phyloP scores from a whole-genome alignment of 305 asterid species.

The Fraxinus xanthoxyloides region DNA sequence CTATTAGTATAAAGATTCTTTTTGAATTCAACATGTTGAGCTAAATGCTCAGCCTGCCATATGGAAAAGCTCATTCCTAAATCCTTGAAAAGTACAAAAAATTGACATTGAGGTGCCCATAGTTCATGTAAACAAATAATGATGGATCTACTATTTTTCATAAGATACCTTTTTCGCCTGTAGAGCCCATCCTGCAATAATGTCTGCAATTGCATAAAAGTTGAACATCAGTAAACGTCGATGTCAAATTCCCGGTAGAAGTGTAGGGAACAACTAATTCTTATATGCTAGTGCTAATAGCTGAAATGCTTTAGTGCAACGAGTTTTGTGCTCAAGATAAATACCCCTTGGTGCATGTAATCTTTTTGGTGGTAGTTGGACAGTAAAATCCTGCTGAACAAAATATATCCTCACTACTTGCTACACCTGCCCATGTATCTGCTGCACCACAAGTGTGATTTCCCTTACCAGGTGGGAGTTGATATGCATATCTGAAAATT shows the following conservation, averaged over 20 bases:
- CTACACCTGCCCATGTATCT: conserved; percentile 80
- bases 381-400: conserved; percentile 91
- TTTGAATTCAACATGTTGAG: not conserved
- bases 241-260: conserved; percentile 13
- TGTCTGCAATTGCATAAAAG: conserved; percentile 59
- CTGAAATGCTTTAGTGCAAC: conserved; percentile 14
- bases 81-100: not conserved
- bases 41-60: not conserved
- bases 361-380: conserved; percentile 70
- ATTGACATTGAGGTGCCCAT: not conserved
- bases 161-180: conserved; percentile 57
- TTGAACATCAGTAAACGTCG: conserved; percentile 25
- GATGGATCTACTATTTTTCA: conserved; percentile 8
- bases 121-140: not conserved
- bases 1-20: not conserved
- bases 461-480: conserved; percentile 74
- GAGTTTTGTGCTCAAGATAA: conserved; percentile 23
- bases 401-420: conserved; percentile 67
- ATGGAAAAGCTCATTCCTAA: not conserved
- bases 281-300: conserved; percentile 13
- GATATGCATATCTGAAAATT: conserved; percentile 75
- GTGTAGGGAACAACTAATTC: conserved; percentile 17
- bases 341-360: conserved; percentile 73
- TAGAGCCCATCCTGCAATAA: conserved; percentile 91
- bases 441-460: conserved; percentile 95